Evolutionary conservation across 2,329 filamentous ascomycete genomes (phyloP).

Genomic region (Epichloe sibirici): DNA sequence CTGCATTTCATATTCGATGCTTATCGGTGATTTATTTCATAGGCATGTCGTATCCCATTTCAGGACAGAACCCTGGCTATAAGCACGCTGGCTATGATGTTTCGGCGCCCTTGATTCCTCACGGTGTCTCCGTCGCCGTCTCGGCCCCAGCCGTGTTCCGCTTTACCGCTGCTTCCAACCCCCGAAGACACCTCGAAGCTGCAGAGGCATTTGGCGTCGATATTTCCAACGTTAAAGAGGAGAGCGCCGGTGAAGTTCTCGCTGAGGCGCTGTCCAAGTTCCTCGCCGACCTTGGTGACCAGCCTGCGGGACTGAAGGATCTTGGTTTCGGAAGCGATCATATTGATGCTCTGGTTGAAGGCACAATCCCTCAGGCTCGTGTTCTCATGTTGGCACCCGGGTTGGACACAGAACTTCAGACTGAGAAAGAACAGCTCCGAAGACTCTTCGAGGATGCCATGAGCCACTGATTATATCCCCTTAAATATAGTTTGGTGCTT

Average conservation of each 20-base stretch:
- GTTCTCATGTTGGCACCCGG: slow-evolving; percentile 88
- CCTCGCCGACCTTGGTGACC: slow-evolving; percentile 71
- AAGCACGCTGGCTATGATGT: slow-evolving; percentile 79
- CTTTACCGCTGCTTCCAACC: slow-evolving; percentile 85
- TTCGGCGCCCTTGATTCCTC: slow-evolving; percentile 69
- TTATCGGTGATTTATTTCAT: not conserved
- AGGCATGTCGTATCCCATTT: slow-evolving; percentile 97
- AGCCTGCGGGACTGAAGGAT: slow-evolving; percentile 73
- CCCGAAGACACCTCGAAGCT: slow-evolving; percentile 78
- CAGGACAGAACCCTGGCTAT: slow-evolving; percentile 83
- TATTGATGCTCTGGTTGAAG: slow-evolving; percentile 78
- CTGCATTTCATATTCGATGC: not conserved
- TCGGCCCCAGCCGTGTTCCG: slow-evolving; percentile 88
- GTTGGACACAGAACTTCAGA: slow-evolving; percentile 55
- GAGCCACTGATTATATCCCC: slow-evolving; percentile 17
- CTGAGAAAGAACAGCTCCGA: slow-evolving; percentile 61
- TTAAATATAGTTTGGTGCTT: too few relatives aligned
- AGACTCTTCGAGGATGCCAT: slow-evolving; percentile 53
- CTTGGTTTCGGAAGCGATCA: slow-evolving; percentile 68
- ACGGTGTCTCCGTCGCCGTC: slow-evolving; percentile 90
- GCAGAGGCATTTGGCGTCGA: slow-evolving; percentile 89
- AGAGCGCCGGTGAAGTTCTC: slow-evolving; percentile 80
- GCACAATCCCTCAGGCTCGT: slow-evolving; percentile 81
- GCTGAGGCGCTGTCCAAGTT: slow-evolving; percentile 75
- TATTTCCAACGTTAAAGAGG: slow-evolving; percentile 72